Evolutionary conservation across 1,284 basidiomycete genomes (phyloP).

Genomic region (Puccinia coronata): DNA sequence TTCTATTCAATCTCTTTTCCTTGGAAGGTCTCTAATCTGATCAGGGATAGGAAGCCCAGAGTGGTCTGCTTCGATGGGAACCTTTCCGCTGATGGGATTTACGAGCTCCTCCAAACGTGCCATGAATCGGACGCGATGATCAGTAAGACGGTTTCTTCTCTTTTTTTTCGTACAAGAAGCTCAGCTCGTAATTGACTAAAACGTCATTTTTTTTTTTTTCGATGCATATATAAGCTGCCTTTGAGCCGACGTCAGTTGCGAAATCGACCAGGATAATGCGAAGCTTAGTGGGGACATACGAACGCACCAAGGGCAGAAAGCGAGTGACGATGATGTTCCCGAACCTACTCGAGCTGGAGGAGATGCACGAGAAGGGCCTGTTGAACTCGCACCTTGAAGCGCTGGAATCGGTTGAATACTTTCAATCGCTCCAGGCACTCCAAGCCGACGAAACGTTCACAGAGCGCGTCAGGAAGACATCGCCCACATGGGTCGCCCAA

Average conservation of each 20-base stretch:
- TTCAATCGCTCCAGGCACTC: background rate
- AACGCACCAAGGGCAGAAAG: background rate
- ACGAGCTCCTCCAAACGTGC: conserved; percentile 62
- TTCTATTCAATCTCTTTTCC: background rate
- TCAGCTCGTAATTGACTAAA: background rate
- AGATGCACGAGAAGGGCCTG: conserved; percentile 1
- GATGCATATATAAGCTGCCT: conserved; percentile 57
- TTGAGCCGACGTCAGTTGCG: conserved; percentile 78
- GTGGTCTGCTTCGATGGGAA: conserved; percentile 83
- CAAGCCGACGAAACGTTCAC: conserved; percentile 10
- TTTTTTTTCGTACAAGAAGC: conserved; percentile 6
- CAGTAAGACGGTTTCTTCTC: background rate
- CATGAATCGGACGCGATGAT: conserved; percentile 6
- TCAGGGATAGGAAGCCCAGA: conserved; percentile 62
- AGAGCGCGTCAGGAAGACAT: background rate
- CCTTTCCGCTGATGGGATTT: conserved; percentile 66
- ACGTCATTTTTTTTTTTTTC: background rate
- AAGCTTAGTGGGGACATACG: conserved; percentile 61
- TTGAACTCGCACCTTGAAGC: background rate
- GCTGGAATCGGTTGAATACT: conserved; percentile 7
- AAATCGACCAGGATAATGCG: conserved; percentile 74
- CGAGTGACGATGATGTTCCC: conserved; percentile 31
- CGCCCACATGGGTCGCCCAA: conserved; percentile 18
- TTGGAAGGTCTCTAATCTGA: conserved; percentile 62
- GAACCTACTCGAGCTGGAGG: conserved; percentile 27